These are phyloP conservation scores for Colletotrichum lindemuthianum DNA, from an alignment of 2,329 filamentous ascomycete genomes.

Conservation along the genomic window DNA sequence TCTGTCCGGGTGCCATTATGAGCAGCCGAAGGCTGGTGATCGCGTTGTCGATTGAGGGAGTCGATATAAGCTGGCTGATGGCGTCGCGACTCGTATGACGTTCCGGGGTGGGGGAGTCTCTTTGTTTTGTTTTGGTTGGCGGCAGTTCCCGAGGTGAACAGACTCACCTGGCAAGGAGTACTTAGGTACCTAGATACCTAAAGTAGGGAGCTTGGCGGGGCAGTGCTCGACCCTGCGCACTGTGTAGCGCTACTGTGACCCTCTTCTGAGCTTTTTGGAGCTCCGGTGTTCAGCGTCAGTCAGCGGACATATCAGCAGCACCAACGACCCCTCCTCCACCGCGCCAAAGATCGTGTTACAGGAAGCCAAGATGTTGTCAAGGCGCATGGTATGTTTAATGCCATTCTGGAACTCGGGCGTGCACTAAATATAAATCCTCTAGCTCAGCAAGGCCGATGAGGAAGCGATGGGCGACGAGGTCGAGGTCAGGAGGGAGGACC, in stretches of 20 bases:
- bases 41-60: neutral
- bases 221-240: conserved; percentile 21
- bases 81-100: conserved; percentile 9
- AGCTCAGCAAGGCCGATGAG: conserved; percentile 97
- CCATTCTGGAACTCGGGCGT: neutral
- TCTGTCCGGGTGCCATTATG: conserved; percentile 71
- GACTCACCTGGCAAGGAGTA: conserved; percentile 7
- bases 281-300: conserved; percentile 1
- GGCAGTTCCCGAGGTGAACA: conserved; percentile 32
- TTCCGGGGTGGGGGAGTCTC: conserved; percentile 20
- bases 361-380: conserved; percentile 57
- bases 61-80: neutral
- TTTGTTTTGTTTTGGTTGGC: conserved; percentile 27
- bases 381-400: conserved; percentile 64
- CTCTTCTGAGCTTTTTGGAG: conserved; percentile 36
- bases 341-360: conserved; percentile 6
- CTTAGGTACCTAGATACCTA: no score
- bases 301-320: conserved; percentile 2
- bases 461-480: conserved; percentile 81
- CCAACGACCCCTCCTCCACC: conserved; percentile 8
- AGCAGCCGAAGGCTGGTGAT: neutral
- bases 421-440: conserved; percentile 28
- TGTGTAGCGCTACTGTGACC: conserved; percentile 21
- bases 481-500: conserved; percentile 94
- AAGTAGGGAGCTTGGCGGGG: neutral